Percentiles rank a stretch among this genome's conserved stretches.
Evolutionary conservation across 2,329 filamentous ascomycete species (phyloP).

Genomic region (Pseudonectria foliicola): DNA sequence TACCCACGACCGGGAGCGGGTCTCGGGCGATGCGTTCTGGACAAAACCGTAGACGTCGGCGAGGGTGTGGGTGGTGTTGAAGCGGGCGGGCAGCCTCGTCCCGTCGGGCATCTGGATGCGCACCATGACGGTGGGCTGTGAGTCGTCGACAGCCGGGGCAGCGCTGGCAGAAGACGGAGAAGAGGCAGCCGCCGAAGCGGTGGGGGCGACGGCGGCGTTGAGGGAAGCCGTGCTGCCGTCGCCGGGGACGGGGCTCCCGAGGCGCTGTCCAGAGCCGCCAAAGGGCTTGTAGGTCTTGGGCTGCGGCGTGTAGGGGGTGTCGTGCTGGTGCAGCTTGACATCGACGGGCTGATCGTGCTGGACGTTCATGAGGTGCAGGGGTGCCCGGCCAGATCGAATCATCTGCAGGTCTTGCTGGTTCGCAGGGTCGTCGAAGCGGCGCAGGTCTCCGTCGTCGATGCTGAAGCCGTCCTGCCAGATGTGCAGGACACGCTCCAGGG

Average conservation of each 20-base stretch:
- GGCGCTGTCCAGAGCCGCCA: slow-evolving; percentile 60
- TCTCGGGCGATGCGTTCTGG: slow-evolving; percentile 52
- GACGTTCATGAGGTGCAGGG: slow-evolving; percentile 72
- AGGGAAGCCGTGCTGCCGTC: slow-evolving; percentile 22
- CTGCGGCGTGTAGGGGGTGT: slow-evolving; percentile 60
- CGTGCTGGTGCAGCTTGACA: slow-evolving; percentile 70
- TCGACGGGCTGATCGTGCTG: slow-evolving; percentile 68
- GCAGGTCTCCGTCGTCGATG: slow-evolving; percentile 72
- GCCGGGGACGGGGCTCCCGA: slow-evolving; percentile 72
- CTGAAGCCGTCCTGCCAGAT: slow-evolving; percentile 82
- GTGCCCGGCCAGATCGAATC: slow-evolving; percentile 70
- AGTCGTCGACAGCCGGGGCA: slow-evolving; percentile 47
- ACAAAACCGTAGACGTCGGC: slow-evolving; percentile 74
- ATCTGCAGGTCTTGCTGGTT: slow-evolving; percentile 66
- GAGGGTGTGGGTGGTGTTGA: slow-evolving; percentile 73
- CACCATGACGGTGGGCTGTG: slow-evolving; percentile 61
- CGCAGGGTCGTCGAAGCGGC: slow-evolving; percentile 69
- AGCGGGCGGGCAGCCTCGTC: slow-evolving; percentile 67
- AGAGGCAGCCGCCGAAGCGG: slow-evolving; percentile 22
- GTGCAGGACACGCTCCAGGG: slow-evolving; percentile 64
- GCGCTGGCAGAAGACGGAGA: slow-evolving; percentile 26
- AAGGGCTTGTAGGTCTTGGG: slow-evolving; percentile 75
- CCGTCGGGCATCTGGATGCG: slow-evolving; percentile 76
- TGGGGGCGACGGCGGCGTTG: slow-evolving; percentile 4
- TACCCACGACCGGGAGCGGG: slow-evolving; percentile 57